phyloP scores from a whole-genome alignment of 805 yeast genomes.

The Kazachstania kunashirensis region DNA sequence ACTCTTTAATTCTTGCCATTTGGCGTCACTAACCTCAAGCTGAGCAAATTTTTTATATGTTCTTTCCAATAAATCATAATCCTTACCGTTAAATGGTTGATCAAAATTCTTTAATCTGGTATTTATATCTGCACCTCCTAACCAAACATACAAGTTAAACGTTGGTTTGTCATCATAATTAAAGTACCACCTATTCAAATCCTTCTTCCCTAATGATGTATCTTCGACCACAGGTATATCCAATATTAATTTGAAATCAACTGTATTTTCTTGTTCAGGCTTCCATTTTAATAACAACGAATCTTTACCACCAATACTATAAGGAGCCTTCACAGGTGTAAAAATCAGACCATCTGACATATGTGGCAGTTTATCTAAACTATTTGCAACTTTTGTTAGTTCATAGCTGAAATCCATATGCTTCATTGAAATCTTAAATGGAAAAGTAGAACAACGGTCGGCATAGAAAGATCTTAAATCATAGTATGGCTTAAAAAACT shows the following conservation, averaged over 20 bases:
- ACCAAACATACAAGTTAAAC: constrained; percentile 66
- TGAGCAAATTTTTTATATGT: constrained; percentile 60
- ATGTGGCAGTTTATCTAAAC: constrained; percentile 66
- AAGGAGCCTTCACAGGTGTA: constrained; percentile 84
- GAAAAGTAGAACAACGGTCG: constrained; percentile 63
- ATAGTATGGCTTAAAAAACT: constrained; percentile 73
- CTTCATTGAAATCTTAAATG: constrained; percentile 79
- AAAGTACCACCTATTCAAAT: constrained; percentile 59
- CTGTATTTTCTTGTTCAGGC: constrained; percentile 89
- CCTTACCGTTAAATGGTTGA: constrained; percentile 25
- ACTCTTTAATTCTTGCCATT: constrained; percentile 69
- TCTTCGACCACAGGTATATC: constrained; percentile 31
- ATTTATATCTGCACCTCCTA: constrained; percentile 42
- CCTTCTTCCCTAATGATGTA: constrained; percentile 36
- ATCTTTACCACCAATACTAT: constrained; percentile 76
- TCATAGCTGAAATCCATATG: constrained; percentile 79
- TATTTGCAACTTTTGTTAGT: constrained; percentile 62
- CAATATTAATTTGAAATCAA: constrained; percentile 68
- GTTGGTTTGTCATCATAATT: constrained; percentile 77
- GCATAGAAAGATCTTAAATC: constrained; percentile 61
- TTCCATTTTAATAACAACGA: constrained; percentile 86
- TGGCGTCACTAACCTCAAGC: constrained; percentile 52
- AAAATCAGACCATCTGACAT: constrained; percentile 89
- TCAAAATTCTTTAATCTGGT: constrained; percentile 23
- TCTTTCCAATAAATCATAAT: constrained; percentile 29